Evolutionary conservation across 768 basidiomycete species (phyloP).

Genomic region (Boletus vermiculosoides): DNA sequence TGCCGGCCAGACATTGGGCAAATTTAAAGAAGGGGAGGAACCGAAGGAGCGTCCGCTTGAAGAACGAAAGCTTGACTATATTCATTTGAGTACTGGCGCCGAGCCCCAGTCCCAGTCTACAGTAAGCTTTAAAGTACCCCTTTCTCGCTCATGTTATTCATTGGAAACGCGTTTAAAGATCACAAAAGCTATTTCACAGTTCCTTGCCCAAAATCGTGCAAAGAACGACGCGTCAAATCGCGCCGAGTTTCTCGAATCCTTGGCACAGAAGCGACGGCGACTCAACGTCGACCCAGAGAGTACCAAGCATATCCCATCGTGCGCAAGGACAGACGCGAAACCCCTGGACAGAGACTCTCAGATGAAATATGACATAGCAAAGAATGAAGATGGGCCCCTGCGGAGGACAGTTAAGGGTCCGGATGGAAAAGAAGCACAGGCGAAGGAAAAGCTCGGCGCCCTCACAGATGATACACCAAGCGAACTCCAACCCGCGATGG

Average conservation of each 20-base stretch:
- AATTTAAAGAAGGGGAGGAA: conserved; percentile 29
- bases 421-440: conserved; percentile 9
- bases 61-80: conserved; percentile 67
- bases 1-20: conserved; percentile 26
- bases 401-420: conserved; percentile 51
- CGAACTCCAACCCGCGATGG: conserved; percentile 54
- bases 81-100: conserved; percentile 46
- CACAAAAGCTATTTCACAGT: conserved; percentile 67
- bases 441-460: conserved; percentile 10
- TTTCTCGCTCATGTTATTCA: background rate
- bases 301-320: conserved; percentile 45
- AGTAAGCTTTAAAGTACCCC: conserved; percentile 41
- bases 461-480: conserved; percentile 36
- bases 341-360: conserved; percentile 69
- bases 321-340: conserved; percentile 74
- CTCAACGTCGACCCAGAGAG: conserved; percentile 36
- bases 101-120: conserved; percentile 55
- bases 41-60: conserved; percentile 44
- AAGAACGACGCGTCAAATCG: conserved; percentile 78
- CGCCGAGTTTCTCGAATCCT: conserved; percentile 64
- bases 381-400: conserved; percentile 76
- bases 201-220: conserved; percentile 68
- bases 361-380: conserved; percentile 87
- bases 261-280: conserved; percentile 52
- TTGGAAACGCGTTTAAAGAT: conserved; percentile 40